Evolutionary conservation across 163 green algal species (phyloP).

Genomic region (Scenedesmus sp.): DNA sequence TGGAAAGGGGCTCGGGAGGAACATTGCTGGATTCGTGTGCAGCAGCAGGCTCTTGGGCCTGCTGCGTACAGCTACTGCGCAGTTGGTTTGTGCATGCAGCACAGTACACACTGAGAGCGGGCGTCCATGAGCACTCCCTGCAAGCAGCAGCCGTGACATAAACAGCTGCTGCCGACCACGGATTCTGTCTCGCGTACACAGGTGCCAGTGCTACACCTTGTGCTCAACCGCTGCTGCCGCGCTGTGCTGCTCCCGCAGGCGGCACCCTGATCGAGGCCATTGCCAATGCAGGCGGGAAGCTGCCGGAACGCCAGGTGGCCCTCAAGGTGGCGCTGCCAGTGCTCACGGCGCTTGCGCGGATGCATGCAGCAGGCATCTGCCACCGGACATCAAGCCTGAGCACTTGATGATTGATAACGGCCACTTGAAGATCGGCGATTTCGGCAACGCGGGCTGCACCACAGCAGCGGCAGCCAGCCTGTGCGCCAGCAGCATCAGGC

Average conservation of each 20-base stretch:
- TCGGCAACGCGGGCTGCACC: slow-evolving; percentile 55
- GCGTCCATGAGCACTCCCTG: neutral
- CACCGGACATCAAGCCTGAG: slow-evolving; percentile 86
- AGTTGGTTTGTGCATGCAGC: no score
- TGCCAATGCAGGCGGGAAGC: slow-evolving; percentile 60
- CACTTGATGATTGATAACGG: slow-evolving; percentile 79
- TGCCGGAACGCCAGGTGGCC: slow-evolving; percentile 57
- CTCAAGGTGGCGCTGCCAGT: slow-evolving; percentile 68
- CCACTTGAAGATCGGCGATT: slow-evolving; percentile 77
- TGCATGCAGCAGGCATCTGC: slow-evolving; percentile 77
- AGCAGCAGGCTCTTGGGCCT: neutral
- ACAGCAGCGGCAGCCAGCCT: neutral
- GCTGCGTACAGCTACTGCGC: no score
- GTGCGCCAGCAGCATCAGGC: neutral
- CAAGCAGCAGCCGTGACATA: neutral
- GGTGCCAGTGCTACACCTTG: no score
- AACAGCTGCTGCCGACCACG: neutral
- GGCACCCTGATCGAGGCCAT: slow-evolving; percentile 72
- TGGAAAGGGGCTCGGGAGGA: neutral
- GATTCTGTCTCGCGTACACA: no score
- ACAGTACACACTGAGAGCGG: neutral
- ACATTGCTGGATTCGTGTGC: neutral
- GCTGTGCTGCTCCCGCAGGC: slow-evolving; percentile 46
- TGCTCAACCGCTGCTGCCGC: neutral
- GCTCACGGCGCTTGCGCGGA: slow-evolving; percentile 54